A percentile compares a stretch with the other conserved stretches of the same genome.
Conservation (phyloP, 306 rosid species). For the Quercus gilva region DNA sequence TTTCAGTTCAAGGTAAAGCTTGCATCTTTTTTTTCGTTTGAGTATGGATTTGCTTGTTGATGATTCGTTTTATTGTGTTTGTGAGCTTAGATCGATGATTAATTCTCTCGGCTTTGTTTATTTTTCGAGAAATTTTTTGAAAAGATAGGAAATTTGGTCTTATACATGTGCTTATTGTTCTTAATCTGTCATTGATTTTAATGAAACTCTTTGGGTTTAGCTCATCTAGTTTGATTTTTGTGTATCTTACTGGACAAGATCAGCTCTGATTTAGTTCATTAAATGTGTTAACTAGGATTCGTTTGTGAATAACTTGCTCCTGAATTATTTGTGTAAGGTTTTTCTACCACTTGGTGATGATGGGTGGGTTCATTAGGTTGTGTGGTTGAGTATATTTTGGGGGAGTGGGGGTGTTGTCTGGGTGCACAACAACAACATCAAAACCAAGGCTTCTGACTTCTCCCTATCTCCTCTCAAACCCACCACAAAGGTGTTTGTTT, state of each 20-base stretch:
- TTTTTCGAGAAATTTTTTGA: background rate
- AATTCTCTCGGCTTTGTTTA: background rate
- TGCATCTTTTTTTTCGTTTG: background rate
- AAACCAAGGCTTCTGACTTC: conserved; percentile 17
- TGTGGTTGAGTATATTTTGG: background rate
- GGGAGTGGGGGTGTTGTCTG: background rate
- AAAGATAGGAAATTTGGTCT: background rate
- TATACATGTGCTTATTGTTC: background rate
- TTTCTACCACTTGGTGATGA: background rate
- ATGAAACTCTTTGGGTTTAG: background rate
- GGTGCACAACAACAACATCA: too few species aligned
- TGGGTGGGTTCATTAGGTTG: background rate
- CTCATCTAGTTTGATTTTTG: background rate
- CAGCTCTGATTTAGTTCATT: background rate
- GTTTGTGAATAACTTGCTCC: background rate
- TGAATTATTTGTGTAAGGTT: background rate
- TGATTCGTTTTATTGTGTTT: background rate
- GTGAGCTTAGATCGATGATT: conserved; percentile 11
- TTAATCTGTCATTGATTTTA: background rate
- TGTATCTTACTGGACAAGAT: background rate
- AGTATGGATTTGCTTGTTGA: background rate
- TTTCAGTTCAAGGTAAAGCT: conserved; percentile 18
- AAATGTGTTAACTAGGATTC: background rate
- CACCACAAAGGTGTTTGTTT: conserved; percentile 49
- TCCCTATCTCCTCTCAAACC: background rate